These are phyloP conservation scores for Blakeslea trispora DNA, from an alignment of 371 early-diverging fungal genomes.

Conservation along the genomic window DNA sequence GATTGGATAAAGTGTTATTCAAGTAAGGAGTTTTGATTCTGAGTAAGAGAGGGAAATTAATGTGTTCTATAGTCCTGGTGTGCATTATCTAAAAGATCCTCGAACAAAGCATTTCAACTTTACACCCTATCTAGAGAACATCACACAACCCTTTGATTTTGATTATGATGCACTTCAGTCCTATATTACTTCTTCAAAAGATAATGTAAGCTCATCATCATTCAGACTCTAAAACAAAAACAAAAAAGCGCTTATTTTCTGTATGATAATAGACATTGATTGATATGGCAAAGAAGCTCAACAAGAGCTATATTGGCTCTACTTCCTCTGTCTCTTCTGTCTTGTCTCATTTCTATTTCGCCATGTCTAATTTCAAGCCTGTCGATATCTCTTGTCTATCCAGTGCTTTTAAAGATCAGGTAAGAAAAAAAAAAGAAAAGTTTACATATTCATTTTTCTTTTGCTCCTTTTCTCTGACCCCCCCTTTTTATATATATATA, in stretches of 20 bases:
- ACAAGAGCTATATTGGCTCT: conserved; percentile 73
- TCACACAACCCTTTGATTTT: conserved; percentile 79
- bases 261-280: conserved; percentile 38
- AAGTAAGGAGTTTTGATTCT: too few species aligned
- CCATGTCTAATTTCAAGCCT: conserved; percentile 68
- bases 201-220: conserved; percentile 42
- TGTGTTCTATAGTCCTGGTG: conserved; percentile 67
- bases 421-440: conserved; percentile 20
- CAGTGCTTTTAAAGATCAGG: conserved; percentile 56
- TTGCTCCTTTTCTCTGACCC: too few species aligned
- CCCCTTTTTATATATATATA: too few species aligned
- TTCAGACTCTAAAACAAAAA: background rate
- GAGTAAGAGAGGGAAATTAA: too few species aligned
- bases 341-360: conserved; percentile 80
- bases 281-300: conserved; percentile 44
- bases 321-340: conserved; percentile 87
- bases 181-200: conserved; percentile 81
- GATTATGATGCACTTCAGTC: conserved; percentile 76
- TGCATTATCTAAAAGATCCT: conserved; percentile 84
- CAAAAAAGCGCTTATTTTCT: background rate
- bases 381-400: conserved; percentile 67
- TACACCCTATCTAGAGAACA: conserved; percentile 72
- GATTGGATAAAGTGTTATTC: conserved; percentile 81
- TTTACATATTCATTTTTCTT: background rate
- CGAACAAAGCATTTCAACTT: conserved; percentile 79